Conservation (phyloP, 352 stramenopile species). For the Globisporangium radiosum region DNA sequence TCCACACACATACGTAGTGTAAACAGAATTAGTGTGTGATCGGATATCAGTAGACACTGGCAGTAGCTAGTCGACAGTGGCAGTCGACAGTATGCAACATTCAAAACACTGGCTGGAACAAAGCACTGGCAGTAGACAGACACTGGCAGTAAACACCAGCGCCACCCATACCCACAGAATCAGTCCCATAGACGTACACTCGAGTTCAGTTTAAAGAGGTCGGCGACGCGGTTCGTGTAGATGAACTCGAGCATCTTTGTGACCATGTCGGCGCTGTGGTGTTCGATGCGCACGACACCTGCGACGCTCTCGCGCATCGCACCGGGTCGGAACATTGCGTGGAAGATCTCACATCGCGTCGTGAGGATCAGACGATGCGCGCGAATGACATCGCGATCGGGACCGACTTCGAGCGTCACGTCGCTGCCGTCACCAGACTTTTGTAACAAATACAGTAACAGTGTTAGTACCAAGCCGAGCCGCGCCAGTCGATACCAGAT, state of each 20-base stretch:
- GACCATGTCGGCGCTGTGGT: constrained; percentile 79
- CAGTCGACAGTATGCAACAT: neutral
- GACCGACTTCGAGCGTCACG: constrained; percentile 65
- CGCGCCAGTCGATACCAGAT: too few relatives aligned
- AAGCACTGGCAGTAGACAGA: too few relatives aligned
- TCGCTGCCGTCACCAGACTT: constrained; percentile 62
- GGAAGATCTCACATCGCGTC: constrained; percentile 86
- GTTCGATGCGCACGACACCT: constrained; percentile 75
- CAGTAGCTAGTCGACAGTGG: neutral
- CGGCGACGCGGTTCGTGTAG: constrained; percentile 86
- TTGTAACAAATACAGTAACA: neutral
- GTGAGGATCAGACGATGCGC: constrained; percentile 74
- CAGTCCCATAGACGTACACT: constrained; percentile 31
- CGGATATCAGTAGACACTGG: neutral
- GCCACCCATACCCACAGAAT: too few relatives aligned
- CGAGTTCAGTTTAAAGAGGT: constrained; percentile 68
- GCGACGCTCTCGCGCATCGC: constrained; percentile 82
- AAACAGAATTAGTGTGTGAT: neutral
- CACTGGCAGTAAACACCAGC: too few relatives aligned
- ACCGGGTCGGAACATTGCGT: constrained; percentile 82
- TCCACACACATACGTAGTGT: constrained; percentile 3
- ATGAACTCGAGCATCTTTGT: constrained; percentile 91
- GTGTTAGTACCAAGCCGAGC: too few relatives aligned
- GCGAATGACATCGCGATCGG: constrained; percentile 46
- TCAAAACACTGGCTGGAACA: too few relatives aligned